Conservation (phyloP, 805 yeast genomes). For the Ogataea polymorpha region DNA sequence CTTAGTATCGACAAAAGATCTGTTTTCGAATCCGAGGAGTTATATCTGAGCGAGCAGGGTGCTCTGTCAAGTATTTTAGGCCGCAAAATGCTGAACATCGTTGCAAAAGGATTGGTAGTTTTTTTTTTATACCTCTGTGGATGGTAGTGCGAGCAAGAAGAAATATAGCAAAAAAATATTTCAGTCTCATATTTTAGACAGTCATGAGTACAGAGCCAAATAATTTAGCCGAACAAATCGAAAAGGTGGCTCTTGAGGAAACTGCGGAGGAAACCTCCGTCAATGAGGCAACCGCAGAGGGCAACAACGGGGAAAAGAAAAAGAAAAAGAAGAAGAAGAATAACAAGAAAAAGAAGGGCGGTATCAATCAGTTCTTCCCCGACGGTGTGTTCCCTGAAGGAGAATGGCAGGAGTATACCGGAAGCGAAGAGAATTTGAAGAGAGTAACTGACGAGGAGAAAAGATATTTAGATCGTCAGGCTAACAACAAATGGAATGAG, state of each 20-base stretch:
- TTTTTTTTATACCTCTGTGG: neutral
- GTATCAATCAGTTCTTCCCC: slow-evolving; percentile 66
- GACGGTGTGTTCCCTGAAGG: slow-evolving; percentile 82
- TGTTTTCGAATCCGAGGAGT: slow-evolving; percentile 7
- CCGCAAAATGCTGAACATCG: slow-evolving; percentile 11
- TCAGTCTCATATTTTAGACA: neutral
- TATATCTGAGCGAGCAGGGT: slow-evolving; percentile 1
- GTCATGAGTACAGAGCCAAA: slow-evolving; percentile 3
- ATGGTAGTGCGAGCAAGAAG: slow-evolving; percentile 1
- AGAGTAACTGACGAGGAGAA: slow-evolving; percentile 86
- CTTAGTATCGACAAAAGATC: slow-evolving; percentile 16
- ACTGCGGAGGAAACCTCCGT: no score
- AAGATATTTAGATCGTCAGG: slow-evolving; percentile 69
- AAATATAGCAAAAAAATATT: neutral
- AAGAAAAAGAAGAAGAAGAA: slow-evolving; percentile 61
- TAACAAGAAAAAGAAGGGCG: slow-evolving; percentile 56
- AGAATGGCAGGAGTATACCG: slow-evolving; percentile 74
- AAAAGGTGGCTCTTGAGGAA: neutral
- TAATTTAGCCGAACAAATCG: slow-evolving; percentile 4
- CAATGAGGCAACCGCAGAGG: slow-evolving; percentile 10
- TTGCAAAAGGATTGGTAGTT: neutral
- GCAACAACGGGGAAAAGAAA: slow-evolving; percentile 27
- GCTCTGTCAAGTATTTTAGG: slow-evolving; percentile 1
- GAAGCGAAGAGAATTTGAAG: slow-evolving; percentile 54
- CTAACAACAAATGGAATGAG: slow-evolving; percentile 70